Conservation (phyloP, 176 grass and related monocot genomes). For the Cenchrus purpureus region DNA sequence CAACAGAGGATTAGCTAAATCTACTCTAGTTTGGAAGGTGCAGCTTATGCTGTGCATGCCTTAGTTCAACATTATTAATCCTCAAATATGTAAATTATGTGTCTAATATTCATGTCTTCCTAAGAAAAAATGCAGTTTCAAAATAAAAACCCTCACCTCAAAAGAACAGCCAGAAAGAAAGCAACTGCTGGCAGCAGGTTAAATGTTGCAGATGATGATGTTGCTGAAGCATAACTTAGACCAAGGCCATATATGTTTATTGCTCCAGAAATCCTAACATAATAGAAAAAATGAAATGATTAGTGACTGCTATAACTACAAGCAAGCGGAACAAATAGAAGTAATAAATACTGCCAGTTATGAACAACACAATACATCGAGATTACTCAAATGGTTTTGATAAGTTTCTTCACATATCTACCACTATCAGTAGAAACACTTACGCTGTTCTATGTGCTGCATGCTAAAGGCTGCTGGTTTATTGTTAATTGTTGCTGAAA, state of each 20-base stretch:
- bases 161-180: constrained; percentile 46
- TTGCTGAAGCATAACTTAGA: constrained; percentile 49
- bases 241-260: constrained; percentile 49
- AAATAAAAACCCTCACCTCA: constrained; percentile 18
- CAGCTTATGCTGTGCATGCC: background rate
- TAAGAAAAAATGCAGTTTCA: background rate
- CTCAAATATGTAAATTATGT: background rate
- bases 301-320: too few relatives aligned
- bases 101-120: background rate
- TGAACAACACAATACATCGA: too few relatives aligned
- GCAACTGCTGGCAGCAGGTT: constrained; percentile 46
- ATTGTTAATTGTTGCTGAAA: too few relatives aligned
- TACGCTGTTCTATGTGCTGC: too few relatives aligned
- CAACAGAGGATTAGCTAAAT: background rate
- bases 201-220: constrained; percentile 40
- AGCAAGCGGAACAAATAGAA: too few relatives aligned
- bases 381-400: too few relatives aligned
- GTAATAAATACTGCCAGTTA: too few relatives aligned
- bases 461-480: too few relatives aligned
- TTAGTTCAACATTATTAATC: background rate
- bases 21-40: background rate
- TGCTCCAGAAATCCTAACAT: constrained; percentile 13
- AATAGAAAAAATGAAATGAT: too few relatives aligned
- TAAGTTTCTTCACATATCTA: too few relatives aligned
- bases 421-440: too few relatives aligned